These are phyloP conservation scores for Chrysoporthe cubensis DNA, from an alignment of 2,329 filamentous ascomycete genomes.

Conservation along the genomic window DNA sequence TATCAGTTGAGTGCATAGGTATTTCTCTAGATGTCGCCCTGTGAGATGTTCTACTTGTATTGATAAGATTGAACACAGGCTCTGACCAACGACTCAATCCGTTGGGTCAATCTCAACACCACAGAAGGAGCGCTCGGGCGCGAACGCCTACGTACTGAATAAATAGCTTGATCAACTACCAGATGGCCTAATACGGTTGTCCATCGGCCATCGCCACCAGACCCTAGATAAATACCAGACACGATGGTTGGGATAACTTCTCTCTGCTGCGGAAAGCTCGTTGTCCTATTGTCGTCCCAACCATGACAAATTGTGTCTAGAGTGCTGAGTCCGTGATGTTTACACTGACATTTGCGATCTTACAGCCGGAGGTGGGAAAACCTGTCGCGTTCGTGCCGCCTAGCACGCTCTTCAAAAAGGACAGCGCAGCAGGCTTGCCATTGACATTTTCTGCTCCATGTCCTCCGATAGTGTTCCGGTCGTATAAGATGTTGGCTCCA, in stretches of 20 bases:
- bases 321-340: conserved; percentile 18
- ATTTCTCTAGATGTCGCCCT: too few species aligned
- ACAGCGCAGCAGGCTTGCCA: conserved; percentile 18
- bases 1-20: background rate
- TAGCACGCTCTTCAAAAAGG: conserved; percentile 19
- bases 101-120: background rate
- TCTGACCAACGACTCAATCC: too few species aligned
- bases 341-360: conserved; percentile 7
- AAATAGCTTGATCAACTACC: background rate
- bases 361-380: conserved; percentile 20
- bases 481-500: conserved; percentile 48
- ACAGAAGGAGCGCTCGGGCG: background rate
- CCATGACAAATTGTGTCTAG: background rate
- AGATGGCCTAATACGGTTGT: background rate
- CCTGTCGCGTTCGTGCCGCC: conserved; percentile 17
- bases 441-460: conserved; percentile 40
- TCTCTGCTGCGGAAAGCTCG: background rate
- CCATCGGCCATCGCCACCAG: background rate
- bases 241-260: background rate
- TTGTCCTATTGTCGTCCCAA: background rate
- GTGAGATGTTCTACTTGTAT: too few species aligned
- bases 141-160: background rate
- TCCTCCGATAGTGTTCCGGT: conserved; percentile 47
- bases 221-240: background rate
- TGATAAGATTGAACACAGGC: too few species aligned